Percentiles rank a stretch among this genome's conserved stretches.
Conservation (phyloP, 768 basidiomycete genomes). For the Tulasnella calospora region DNA sequence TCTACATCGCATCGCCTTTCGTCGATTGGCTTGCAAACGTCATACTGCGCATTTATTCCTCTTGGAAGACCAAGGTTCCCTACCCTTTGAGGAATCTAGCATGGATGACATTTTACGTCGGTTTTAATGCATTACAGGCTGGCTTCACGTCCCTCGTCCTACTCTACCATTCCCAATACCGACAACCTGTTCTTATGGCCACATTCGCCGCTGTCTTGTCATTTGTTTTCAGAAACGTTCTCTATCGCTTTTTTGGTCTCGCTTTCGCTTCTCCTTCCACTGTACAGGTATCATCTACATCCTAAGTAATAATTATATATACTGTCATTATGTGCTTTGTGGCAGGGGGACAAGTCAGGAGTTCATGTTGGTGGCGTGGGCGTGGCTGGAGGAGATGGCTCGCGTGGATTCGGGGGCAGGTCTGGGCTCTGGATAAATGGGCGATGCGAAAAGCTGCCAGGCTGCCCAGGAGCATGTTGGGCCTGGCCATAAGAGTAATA, state of each 20-base stretch:
- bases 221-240: conserved; percentile 10
- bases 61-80: conserved; percentile 3
- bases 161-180: conserved; percentile 3
- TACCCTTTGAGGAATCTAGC: not conserved
- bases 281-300: not conserved
- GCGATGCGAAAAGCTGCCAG: not conserved
- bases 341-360: not conserved
- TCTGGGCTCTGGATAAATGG: not conserved
- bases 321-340: not conserved
- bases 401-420: not conserved
- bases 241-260: not conserved
- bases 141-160: not conserved
- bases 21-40: conserved; percentile 3
- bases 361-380: not conserved
- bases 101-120: not conserved
- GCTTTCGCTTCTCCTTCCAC: not conserved
- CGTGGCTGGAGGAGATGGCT: not conserved
- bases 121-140: not conserved
- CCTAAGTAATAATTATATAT: conserved; percentile 2
- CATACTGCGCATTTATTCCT: not conserved
- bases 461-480: not conserved
- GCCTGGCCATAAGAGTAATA: not conserved
- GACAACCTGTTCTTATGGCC: not conserved
- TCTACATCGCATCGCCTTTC: not conserved
- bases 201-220: not conserved